A percentile compares a stretch with the other conserved stretches of the same genome.
phyloP scores from a whole-genome alignment of 768 basidiomycete species.

The Fistulinella prunicolor region DNA sequence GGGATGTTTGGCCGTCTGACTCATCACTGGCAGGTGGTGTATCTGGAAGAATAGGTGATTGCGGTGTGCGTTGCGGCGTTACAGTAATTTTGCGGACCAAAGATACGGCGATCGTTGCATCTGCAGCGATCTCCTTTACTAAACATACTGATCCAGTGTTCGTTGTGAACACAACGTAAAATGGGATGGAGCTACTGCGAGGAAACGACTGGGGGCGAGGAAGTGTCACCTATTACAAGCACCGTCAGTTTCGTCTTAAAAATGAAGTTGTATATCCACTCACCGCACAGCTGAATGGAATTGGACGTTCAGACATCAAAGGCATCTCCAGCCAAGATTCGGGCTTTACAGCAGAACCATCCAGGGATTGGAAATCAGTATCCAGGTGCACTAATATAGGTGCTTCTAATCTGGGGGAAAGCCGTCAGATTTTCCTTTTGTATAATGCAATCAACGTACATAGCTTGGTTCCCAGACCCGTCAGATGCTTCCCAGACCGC shows the following conservation, averaged over 20 bases:
- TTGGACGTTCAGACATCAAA: slow-evolving; percentile 55
- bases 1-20: slow-evolving; percentile 26
- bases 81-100: slow-evolving; percentile 60
- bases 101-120: slow-evolving; percentile 68
- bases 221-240: slow-evolving; percentile 48
- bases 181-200: slow-evolving; percentile 61
- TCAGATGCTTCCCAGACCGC: slow-evolving; percentile 58
- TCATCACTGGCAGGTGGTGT: slow-evolving; percentile 50
- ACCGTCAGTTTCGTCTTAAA: slow-evolving; percentile 1
- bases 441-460: slow-evolving; percentile 40
- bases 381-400: slow-evolving; percentile 64
- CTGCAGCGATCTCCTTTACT: slow-evolving; percentile 63
- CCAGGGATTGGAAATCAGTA: slow-evolving; percentile 54
- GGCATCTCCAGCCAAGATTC: slow-evolving; percentile 70
- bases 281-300: slow-evolving; percentile 67
- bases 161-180: slow-evolving; percentile 72
- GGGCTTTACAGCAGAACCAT: slow-evolving; percentile 41
- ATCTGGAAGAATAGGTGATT: slow-evolving; percentile 47
- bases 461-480: slow-evolving; percentile 40
- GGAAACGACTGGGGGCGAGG: slow-evolving; percentile 60
- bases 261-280: slow-evolving; percentile 25
- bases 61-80: slow-evolving; percentile 37
- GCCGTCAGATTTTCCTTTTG: neutral
- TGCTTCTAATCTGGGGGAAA: slow-evolving; percentile 51
- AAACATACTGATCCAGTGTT: slow-evolving; percentile 51